phyloP scores from a whole-genome alignment of 2,329 filamentous ascomycete species.

The Keithomyces neogunnii region DNA sequence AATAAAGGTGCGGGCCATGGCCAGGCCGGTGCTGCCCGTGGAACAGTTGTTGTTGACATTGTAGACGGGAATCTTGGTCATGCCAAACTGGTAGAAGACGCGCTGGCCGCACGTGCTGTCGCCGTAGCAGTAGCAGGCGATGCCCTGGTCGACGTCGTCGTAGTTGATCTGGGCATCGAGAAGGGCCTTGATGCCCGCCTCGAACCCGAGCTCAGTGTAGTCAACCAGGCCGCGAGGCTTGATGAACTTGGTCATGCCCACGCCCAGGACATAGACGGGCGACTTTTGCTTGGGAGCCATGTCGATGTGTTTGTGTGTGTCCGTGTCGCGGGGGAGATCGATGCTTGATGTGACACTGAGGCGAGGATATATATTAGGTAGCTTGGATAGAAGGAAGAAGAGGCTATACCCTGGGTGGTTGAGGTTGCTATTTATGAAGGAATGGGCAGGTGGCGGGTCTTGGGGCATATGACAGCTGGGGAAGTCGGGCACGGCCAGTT shows the following conservation, averaged over 20 bases:
- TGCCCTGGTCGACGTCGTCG: constrained; percentile 88
- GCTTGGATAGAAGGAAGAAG: too few relatives aligned
- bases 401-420: too few relatives aligned
- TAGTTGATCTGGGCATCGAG: constrained; percentile 85
- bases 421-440: too few relatives aligned
- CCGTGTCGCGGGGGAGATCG: not conserved
- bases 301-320: constrained; percentile 9
- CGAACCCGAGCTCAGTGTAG: constrained; percentile 90
- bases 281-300: constrained; percentile 44
- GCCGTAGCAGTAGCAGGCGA: constrained; percentile 98
- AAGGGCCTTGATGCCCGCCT: constrained; percentile 84
- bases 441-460: too few relatives aligned
- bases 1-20: constrained; percentile 74
- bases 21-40: constrained; percentile 85
- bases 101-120: constrained; percentile 92
- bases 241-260: constrained; percentile 99
- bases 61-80: constrained; percentile 93
- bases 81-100: constrained; percentile 98
- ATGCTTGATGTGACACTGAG: not conserved
- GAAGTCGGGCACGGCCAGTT: too few relatives aligned
- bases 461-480: too few relatives aligned
- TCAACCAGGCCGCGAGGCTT: constrained; percentile 91
- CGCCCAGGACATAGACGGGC: constrained; percentile 80
- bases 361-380: not conserved
- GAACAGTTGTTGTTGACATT: constrained; percentile 99